A percentile compares a stretch with the other conserved stretches of the same genome.
Evolutionary conservation across 495 filamentous ascomycete genomes (phyloP).

Genomic region (Bacidia rubella): DNA sequence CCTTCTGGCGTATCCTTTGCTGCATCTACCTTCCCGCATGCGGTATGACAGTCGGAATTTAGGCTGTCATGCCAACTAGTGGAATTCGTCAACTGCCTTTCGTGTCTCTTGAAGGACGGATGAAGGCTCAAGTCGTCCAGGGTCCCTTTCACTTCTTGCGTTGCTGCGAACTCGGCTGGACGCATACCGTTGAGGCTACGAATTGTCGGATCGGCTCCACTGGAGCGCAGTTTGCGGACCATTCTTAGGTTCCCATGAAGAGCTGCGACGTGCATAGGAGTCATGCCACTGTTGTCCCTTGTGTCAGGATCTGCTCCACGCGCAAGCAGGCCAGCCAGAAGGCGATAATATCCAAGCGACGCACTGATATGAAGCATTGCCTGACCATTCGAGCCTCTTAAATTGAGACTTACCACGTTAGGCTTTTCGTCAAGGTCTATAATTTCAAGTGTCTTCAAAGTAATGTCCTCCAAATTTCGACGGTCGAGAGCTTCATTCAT

Average conservation of each 20-base stretch:
- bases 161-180: conserved; percentile 57
- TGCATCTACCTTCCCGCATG: too few relatives aligned
- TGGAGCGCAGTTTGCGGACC: conserved; percentile 56
- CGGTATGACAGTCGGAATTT: too few relatives aligned
- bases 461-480: conserved; percentile 51
- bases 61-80: too few relatives aligned
- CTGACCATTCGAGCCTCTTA: conserved; percentile 51
- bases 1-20: too few relatives aligned
- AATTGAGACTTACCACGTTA: conserved; percentile 49
- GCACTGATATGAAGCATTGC: conserved; percentile 74
- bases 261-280: conserved; percentile 73
- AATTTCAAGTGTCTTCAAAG: conserved; percentile 61
- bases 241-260: conserved; percentile 64
- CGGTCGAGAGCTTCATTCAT: conserved; percentile 19
- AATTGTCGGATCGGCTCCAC: conserved; percentile 56
- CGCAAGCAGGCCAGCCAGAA: conserved; percentile 67
- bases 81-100: conserved; percentile 31
- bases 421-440: conserved; percentile 67
- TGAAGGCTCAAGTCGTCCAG: conserved; percentile 32
- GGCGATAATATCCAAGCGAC: conserved; percentile 58
- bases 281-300: conserved; percentile 69
- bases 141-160: conserved; percentile 36
- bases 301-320: conserved; percentile 66
- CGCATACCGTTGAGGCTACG: conserved; percentile 60
- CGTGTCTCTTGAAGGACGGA: conserved; percentile 46